Evolutionary conservation across 768 basidiomycete species (phyloP).

Genomic region (Termitomyces sp.): DNA sequence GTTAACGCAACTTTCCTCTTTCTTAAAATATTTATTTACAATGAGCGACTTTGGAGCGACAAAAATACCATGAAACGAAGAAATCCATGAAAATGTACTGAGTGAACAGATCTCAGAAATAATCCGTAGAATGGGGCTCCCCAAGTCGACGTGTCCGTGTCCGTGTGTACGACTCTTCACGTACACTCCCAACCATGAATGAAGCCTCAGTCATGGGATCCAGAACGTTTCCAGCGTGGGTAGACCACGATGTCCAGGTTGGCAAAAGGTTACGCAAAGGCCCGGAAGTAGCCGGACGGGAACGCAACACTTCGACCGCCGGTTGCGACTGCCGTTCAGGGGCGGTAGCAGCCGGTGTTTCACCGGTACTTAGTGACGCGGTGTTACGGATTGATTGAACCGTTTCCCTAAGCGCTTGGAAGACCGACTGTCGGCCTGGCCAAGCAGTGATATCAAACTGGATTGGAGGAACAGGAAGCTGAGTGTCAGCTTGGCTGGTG

Average conservation of each 20-base stretch:
- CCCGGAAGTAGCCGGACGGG: constrained; percentile 8
- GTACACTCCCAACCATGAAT: constrained; percentile 27
- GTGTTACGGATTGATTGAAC: constrained; percentile 42
- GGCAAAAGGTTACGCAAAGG: constrained; percentile 16
- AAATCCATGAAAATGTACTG: not conserved
- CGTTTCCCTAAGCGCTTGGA: constrained; percentile 48
- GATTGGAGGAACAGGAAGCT: not conserved
- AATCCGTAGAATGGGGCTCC: constrained; percentile 20
- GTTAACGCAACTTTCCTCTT: not conserved
- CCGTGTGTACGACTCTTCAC: constrained; percentile 28
- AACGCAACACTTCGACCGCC: not conserved
- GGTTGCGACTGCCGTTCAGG: constrained; percentile 12
- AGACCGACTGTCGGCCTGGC: constrained; percentile 41
- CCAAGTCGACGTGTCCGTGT: constrained; percentile 16
- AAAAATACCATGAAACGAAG: not conserved
- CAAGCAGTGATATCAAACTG: constrained; percentile 13
- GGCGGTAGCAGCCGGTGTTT: constrained; percentile 11
- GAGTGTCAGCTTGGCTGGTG: constrained; percentile 40
- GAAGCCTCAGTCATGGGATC: constrained; percentile 22
- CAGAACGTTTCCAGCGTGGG: constrained; percentile 17
- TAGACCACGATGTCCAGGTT: constrained; percentile 24
- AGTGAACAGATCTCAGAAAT: constrained; percentile 15
- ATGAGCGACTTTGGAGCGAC: not conserved
- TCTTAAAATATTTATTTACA: not conserved
- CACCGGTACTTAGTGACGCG: constrained; percentile 10